Evolutionary conservation across 345 rosid species (phyloP).

Genomic region (Excoecaria agallocha): DNA sequence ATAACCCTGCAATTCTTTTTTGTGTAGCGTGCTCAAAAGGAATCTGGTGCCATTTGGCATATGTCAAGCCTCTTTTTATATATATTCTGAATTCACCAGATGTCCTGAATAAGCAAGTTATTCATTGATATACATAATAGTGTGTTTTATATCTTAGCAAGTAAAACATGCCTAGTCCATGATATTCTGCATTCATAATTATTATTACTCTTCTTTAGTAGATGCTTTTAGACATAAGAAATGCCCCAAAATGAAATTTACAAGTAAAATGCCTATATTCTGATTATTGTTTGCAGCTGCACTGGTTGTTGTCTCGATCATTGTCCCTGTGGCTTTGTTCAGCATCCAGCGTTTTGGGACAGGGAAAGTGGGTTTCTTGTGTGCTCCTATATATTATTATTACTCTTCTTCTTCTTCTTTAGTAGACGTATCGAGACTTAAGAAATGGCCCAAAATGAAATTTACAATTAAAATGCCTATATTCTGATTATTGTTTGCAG

Average conservation of each 20-base stretch:
- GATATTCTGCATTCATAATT: neutral
- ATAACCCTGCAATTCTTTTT: neutral
- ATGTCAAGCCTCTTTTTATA: neutral
- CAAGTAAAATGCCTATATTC: neutral
- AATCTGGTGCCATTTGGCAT: neutral
- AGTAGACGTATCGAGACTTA: neutral
- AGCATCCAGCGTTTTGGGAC: conserved; percentile 90
- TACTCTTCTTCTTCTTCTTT: neutral
- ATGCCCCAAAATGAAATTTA: neutral
- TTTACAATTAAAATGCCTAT: neutral
- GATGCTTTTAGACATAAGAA: neutral
- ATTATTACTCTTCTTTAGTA: neutral
- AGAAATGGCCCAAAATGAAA: neutral
- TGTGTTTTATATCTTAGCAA: neutral
- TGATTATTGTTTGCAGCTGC: conserved; percentile 52
- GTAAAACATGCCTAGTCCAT: neutral
- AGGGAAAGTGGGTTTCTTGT: conserved; percentile 81
- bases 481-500: conserved; percentile 41
- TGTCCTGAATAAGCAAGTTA: neutral
- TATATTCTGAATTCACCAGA: neutral
- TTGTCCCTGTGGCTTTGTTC: conserved; percentile 68
- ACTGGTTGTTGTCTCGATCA: conserved; percentile 56
- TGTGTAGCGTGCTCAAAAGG: neutral
- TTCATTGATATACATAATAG: neutral
- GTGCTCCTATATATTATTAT: conserved; percentile 85